Base-by-base conservation (phyloP, 192 early-diverging fungal genomes). In the Backusella luteola region DNA sequence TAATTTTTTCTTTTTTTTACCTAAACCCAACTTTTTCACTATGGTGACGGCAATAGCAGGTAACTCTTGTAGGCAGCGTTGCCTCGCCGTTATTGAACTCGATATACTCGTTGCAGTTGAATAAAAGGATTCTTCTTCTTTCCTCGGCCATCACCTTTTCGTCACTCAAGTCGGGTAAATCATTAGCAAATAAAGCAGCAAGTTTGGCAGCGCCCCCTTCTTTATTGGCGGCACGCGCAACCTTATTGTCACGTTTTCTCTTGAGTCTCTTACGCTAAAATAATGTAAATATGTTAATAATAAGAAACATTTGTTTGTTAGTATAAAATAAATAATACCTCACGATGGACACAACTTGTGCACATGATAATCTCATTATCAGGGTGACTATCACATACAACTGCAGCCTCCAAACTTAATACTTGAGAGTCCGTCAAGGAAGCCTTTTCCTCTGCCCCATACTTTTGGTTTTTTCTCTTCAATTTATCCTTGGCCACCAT, bases 1-100 rank as follows among this genome's bases (percentile, higher is more conserved):
- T 12, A 70, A 39, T 39, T 12, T 39, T 39, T 39, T 39, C 3
- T 38, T 11, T 11, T 38, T 39, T 26, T 68, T 79, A 89, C 88
- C 90, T 92, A 80, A 96, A 96, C 1, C 94, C 94, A 4, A 88
- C 77, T 84, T 94, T 95, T 75, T 96, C 94, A 79, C 85, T 86
- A 82, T 95, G 94, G 73, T 96, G 94, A 14, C 94, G 87, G 84
- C 94, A 95, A 79, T 96, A 96, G 84, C 94, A 96, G 9, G 94
- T 95, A 69, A 96, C 91, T 46, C 94, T 85, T 39, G 92, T 91
- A 7, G 94, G 94, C 32, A 96, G 83, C 34, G 91, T 87, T 3
- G 90, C 90, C 77, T 94, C 94, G 69, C 94, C 94, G 77, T 86
- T 86, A 79, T 85, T 87, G 44, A 95, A 94, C 73, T 95, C 93